These are phyloP conservation scores for Pyrus communis DNA, from an alignment of 306 rosid species.

Conservation along the genomic window DNA sequence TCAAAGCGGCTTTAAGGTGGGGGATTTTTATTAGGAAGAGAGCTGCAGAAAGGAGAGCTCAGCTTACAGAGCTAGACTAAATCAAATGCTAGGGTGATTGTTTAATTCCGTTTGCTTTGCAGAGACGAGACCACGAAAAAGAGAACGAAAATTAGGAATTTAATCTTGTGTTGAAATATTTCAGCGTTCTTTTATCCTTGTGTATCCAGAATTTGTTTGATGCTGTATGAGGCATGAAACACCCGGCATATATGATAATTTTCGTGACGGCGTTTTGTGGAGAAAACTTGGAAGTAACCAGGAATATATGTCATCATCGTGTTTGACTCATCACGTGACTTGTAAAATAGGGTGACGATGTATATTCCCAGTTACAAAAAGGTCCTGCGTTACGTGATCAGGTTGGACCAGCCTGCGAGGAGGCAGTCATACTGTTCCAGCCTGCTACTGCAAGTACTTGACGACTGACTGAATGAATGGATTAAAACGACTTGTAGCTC, in stretches of 20 bases:
- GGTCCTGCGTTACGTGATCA: neutral
- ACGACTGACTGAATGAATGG: neutral
- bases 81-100: neutral
- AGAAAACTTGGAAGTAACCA: neutral
- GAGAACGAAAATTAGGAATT: neutral
- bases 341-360: neutral
- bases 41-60: conserved; percentile 86
- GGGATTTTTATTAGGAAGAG: conserved; percentile 70
- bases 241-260: neutral
- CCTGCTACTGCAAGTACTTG: too few relatives aligned
- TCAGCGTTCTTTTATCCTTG: neutral
- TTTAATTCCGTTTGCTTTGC: neutral
- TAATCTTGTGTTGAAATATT: neutral
- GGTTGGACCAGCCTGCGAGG: conserved; percentile 13
- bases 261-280: neutral
- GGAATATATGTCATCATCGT: neutral
- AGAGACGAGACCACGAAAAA: neutral
- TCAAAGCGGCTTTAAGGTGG: conserved; percentile 90
- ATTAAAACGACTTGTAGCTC: neutral
- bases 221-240: neutral
- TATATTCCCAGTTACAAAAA: neutral
- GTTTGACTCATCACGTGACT: neutral
- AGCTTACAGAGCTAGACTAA: conserved; percentile 68
- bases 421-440: too few relatives aligned
- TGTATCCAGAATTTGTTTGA: neutral